A percentile compares a stretch with the other conserved stretches of the same genome.
Conservation (phyloP, 2,329 filamentous ascomycete species). For the Harringtonia aguacate region DNA sequence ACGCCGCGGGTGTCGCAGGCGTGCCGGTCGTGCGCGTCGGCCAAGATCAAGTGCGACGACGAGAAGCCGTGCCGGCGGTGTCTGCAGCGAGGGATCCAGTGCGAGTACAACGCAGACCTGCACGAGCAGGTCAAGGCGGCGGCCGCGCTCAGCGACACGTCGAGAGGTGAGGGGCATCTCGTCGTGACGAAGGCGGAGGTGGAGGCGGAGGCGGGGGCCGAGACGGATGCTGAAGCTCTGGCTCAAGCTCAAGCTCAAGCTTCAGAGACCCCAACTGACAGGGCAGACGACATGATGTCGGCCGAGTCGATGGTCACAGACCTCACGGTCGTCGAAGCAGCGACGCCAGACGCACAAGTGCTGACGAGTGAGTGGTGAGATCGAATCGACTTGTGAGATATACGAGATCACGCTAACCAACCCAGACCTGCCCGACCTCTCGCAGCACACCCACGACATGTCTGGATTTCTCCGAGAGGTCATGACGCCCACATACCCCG, state of each 20-base stretch:
- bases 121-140: neutral
- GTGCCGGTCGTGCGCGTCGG: constrained; percentile 38
- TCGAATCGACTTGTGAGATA: too few relatives aligned
- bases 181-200: too few relatives aligned
- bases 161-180: neutral
- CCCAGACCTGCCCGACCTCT: neutral
- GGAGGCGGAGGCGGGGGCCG: too few relatives aligned
- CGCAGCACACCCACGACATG: constrained; percentile 15
- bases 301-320: neutral
- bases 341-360: neutral
- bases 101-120: constrained; percentile 21
- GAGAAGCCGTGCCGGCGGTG: constrained; percentile 42
- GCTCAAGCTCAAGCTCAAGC: too few relatives aligned
- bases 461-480: constrained; percentile 40
- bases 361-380: too few relatives aligned
- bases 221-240: too few relatives aligned
- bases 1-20: constrained; percentile 41
- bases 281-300: too few relatives aligned
- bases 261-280: too few relatives aligned
- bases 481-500: constrained; percentile 33
- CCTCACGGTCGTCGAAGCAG: neutral
- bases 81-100: constrained; percentile 32
- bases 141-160: neutral
- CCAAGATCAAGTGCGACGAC: constrained; percentile 45
- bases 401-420: too few relatives aligned